These are phyloP conservation scores for Lagenidium giganteum DNA, from an alignment of 352 stramenopile genomes.

Conservation along the genomic window DNA sequence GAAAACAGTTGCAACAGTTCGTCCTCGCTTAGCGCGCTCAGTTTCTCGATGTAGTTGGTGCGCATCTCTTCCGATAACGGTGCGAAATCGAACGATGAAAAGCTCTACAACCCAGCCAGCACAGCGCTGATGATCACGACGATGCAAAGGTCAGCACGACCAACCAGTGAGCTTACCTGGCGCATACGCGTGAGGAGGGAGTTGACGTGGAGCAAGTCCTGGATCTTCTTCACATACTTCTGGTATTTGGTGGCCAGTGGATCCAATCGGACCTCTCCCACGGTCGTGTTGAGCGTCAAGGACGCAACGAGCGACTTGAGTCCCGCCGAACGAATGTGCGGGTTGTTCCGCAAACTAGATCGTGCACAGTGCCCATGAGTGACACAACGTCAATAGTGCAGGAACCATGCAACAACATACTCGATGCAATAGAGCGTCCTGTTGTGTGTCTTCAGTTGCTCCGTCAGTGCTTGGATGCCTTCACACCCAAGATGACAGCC, in stretches of 20 bases:
- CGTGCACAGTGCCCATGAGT: too few relatives aligned
- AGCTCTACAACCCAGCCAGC: slow-evolving; percentile 8
- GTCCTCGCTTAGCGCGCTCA: slow-evolving; percentile 44
- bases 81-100: slow-evolving; percentile 23
- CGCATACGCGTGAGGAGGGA: slow-evolving; percentile 17
- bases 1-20: slow-evolving; percentile 41
- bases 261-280: slow-evolving; percentile 27
- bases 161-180: slow-evolving; percentile 22
- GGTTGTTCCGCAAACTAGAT: slow-evolving; percentile 42
- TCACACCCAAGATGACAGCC: slow-evolving; percentile 41
- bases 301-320: slow-evolving; percentile 40
- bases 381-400: too few relatives aligned
- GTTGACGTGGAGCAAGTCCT: slow-evolving; percentile 43
- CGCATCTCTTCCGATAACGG: slow-evolving; percentile 34
- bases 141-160: background rate
- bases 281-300: slow-evolving; percentile 31
- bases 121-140: background rate
- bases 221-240: slow-evolving; percentile 18
- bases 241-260: slow-evolving; percentile 24
- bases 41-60: slow-evolving; percentile 68
- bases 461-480: slow-evolving; percentile 23
- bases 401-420: slow-evolving; percentile 12
- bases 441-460: slow-evolving; percentile 39
- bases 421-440: slow-evolving; percentile 33
- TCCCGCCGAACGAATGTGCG: slow-evolving; percentile 30